phyloP scores from a whole-genome alignment of 225 moss, liverwort and hornwort species.

The Rhytidiadelphus loreus region DNA sequence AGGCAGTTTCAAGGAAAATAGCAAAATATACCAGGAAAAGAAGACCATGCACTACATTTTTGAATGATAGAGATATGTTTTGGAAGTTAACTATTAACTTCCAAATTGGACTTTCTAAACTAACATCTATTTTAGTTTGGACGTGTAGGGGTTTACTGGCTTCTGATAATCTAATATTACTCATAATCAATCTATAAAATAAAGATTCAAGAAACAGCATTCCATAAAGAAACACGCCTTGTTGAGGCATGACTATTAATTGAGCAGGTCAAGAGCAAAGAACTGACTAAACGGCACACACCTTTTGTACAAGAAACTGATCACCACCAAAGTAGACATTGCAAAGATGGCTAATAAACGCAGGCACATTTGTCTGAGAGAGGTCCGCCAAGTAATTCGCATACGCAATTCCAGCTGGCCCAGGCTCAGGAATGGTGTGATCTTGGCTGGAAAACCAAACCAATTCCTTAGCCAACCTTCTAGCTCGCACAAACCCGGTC shows the following conservation, averaged over 20 bases:
- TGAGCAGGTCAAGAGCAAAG: not conserved
- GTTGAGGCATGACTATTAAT: not conserved
- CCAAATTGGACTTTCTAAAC: not conserved
- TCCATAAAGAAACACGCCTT: not conserved
- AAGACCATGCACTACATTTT: not conserved
- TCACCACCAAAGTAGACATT: constrained; percentile 58
- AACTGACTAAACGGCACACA: not conserved
- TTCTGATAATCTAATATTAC: not conserved
- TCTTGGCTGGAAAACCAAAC: constrained; percentile 69
- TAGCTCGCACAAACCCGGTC: constrained; percentile 45
- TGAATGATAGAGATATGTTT: not conserved
- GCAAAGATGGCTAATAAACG: constrained; percentile 39
- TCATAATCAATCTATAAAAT: not conserved
- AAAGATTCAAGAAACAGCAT: not conserved
- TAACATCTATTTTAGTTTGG: not conserved
- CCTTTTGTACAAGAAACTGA: constrained; percentile 17
- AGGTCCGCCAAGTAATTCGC: constrained; percentile 46
- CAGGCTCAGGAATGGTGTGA: constrained; percentile 49
- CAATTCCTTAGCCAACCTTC: constrained; percentile 50
- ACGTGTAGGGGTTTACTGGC: not conserved
- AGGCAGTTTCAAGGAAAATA: not conserved
- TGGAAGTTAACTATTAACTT: not conserved
- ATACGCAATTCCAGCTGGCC: constrained; percentile 42
- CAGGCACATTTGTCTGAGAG: constrained; percentile 37
- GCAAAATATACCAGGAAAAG: not conserved